Base-by-base conservation (phyloP, 768 basidiomycete genomes). In the Grammothele lineata region DNA sequence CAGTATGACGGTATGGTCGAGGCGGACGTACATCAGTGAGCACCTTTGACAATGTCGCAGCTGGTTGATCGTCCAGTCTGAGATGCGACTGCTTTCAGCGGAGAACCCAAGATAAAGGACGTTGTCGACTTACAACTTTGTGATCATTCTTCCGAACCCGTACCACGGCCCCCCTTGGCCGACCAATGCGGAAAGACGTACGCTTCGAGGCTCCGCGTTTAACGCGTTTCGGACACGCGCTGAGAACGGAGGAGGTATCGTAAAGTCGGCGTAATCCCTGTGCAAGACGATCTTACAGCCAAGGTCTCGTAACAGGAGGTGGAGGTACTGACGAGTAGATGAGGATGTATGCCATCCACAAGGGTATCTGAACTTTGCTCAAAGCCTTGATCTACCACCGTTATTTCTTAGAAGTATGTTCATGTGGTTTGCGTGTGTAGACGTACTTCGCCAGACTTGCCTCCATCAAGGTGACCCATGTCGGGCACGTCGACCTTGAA, bases 151-250 rank as follows among this genome's bases (percentile, higher is more conserved):
- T 12, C 93, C 93, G 63, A 93, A 93, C 3, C 85, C 86, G 63
- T 96, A 97, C 93, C 94, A 97, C 57, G 82, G 67, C 2, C 91
- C 89, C 2, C 89, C 89, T 10, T 85, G 83, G 7, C 93, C 94
- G 8, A 95, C 91, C 7, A 94, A 79, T 36, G 75, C 77, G 9
- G 88, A 80, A 5, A 97, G 73, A 50, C 80, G 83, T 43, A 97
- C 93, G 55, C 87, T 90, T 18, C 80, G 78, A 9, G 94, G 75
- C 45, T 95, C 92, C 17, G 94, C 93, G 58, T 85, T 90, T 43
- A 97, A 74, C 1, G 93, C 94, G 53, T 92, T 89, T 40, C 81
- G 73, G 2, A 96, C 92, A 56, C 83, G 80, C 21, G 75, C 67
- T 10, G 77, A 78, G 67, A 92, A 95, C 0, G 92, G 76, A 19